Evolutionary conservation across 345 rosid species (phyloP).

Genomic region (Ailanthus altissimus): DNA sequence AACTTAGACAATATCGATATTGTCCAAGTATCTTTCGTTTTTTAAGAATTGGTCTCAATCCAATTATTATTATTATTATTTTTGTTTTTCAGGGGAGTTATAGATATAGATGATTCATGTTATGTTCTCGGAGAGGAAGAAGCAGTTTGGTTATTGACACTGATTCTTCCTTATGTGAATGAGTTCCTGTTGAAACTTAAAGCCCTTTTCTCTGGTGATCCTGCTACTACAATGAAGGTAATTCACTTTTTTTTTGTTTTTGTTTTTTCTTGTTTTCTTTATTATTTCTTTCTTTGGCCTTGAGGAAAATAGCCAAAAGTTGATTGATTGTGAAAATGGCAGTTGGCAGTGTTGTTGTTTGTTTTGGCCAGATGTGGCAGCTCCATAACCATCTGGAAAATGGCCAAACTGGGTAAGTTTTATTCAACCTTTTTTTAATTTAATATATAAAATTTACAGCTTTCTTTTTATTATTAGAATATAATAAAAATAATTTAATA

Average conservation of each 20-base stretch:
- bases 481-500: no score
- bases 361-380: constrained; percentile 78
- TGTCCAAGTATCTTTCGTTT: no score
- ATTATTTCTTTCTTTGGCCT: not conserved
- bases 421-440: no score
- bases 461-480: no score
- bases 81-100: constrained; percentile 44
- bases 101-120: constrained; percentile 44
- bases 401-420: constrained; percentile 75
- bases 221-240: constrained; percentile 92
- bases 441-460: no score
- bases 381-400: constrained; percentile 86
- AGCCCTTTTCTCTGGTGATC: constrained; percentile 90
- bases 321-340: constrained; percentile 43
- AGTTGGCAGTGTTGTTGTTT: constrained; percentile 87
- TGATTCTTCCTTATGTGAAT: constrained; percentile 77
- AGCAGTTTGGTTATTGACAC: constrained; percentile 62
- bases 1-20: no score
- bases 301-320: constrained; percentile 4
- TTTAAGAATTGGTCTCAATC: no score
- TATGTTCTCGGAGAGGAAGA: constrained; percentile 76
- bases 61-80: no score
- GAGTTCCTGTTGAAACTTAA: constrained; percentile 64
- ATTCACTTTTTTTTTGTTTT: not conserved
- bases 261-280: no score